These are phyloP conservation scores for Fragaria nilgerrensis DNA, from an alignment of 306 rosid genomes.

Conservation along the genomic window DNA sequence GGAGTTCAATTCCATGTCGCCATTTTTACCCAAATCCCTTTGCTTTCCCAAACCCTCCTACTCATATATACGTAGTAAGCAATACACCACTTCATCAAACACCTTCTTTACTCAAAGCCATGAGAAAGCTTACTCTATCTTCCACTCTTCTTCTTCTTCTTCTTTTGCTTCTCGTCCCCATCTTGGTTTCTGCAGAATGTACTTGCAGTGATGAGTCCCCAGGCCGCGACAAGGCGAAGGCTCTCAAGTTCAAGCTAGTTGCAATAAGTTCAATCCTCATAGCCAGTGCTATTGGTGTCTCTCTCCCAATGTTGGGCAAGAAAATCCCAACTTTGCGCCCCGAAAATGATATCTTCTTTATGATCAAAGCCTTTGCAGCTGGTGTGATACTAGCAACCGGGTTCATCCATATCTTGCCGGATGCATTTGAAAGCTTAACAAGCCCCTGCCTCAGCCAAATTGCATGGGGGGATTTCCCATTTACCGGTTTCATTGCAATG, in stretches of 20 bases:
- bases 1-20: slow-evolving; percentile 19
- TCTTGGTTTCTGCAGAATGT: slow-evolving; percentile 34
- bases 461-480: slow-evolving; percentile 65
- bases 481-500: slow-evolving; percentile 65
- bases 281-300: slow-evolving; percentile 49
- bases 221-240: slow-evolving; percentile 29
- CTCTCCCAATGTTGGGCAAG: slow-evolving; percentile 46
- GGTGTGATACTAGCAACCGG: slow-evolving; percentile 76
- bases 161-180: slow-evolving; percentile 26
- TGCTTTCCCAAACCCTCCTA: neutral
- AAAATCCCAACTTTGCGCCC: slow-evolving; percentile 31
- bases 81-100: neutral
- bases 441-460: slow-evolving; percentile 45
- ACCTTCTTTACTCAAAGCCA: slow-evolving; percentile 6
- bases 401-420: slow-evolving; percentile 62
- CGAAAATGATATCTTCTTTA: slow-evolving; percentile 41
- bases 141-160: slow-evolving; percentile 5
- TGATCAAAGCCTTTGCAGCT: slow-evolving; percentile 62
- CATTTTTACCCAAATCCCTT: slow-evolving; percentile 8
- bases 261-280: slow-evolving; percentile 45
- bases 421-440: slow-evolving; percentile 47
- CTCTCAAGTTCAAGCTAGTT: slow-evolving; percentile 45
- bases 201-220: slow-evolving; percentile 15
- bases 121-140: slow-evolving; percentile 10
- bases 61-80: slow-evolving; percentile 14